These are phyloP conservation scores for Przewalskia tangutica DNA, from an alignment of 257 asterid species.

Conservation along the genomic window DNA sequence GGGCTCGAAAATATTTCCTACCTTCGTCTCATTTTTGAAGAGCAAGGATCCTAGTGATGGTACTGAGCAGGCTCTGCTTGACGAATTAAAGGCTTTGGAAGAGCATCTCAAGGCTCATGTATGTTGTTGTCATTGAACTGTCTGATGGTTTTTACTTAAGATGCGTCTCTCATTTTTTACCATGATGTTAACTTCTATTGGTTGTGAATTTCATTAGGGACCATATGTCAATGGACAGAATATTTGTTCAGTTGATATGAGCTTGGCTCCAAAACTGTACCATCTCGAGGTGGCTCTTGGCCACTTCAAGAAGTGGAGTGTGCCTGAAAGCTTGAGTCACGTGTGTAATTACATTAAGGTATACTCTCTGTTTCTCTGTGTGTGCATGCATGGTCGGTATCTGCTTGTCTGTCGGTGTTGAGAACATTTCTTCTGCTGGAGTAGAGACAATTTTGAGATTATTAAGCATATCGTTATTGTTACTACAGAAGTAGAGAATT, in stretches of 20 bases:
- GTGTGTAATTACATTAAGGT: constrained; percentile 59
- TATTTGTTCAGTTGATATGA: constrained; percentile 57
- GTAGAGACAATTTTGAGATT: not conserved
- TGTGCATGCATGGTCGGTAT: not conserved
- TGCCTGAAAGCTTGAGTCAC: constrained; percentile 53
- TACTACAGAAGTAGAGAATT: not conserved
- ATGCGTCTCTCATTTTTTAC: not conserved
- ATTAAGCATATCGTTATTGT: not conserved
- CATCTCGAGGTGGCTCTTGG: constrained; percentile 62
- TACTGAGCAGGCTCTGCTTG: constrained; percentile 51
- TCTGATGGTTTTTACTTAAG: not conserved
- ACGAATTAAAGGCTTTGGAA: constrained; percentile 62
- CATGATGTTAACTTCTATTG: not conserved
- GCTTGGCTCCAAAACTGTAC: constrained; percentile 66
- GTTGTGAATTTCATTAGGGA: constrained; percentile 28
- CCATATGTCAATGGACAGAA: constrained; percentile 57
- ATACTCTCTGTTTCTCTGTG: not conserved
- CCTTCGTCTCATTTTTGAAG: constrained; percentile 60
- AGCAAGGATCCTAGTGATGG: constrained; percentile 77
- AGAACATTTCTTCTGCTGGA: not conserved
- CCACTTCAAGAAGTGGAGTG: constrained; percentile 62
- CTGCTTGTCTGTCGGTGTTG: not conserved
- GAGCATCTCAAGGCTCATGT: constrained; percentile 66
- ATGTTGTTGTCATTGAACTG: not conserved
- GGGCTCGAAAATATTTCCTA: constrained; percentile 58